Evolutionary conservation across 2,329 filamentous ascomycete species (phyloP).

Genomic region (Trichoderma aggressivum): DNA sequence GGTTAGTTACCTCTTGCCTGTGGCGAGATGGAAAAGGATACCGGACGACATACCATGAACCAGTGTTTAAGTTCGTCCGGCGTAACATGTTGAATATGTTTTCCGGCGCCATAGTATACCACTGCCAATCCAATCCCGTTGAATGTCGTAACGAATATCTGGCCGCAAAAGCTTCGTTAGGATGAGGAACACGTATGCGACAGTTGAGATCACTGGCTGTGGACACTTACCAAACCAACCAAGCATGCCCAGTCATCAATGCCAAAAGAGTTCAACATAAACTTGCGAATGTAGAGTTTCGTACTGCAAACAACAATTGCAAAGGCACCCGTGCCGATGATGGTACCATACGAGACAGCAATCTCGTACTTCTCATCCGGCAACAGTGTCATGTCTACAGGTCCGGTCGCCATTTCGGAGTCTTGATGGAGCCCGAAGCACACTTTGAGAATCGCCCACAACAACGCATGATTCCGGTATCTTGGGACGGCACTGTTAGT

Average conservation of each 20-base stretch:
- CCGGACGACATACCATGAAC: background rate
- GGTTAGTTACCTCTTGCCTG: background rate
- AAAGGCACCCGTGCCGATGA: background rate
- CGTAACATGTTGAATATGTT: background rate
- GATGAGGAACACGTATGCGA: background rate
- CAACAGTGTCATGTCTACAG: background rate
- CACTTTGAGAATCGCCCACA: background rate
- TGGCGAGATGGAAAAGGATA: background rate
- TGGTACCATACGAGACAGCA: background rate
- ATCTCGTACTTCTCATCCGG: background rate
- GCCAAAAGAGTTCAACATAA: background rate
- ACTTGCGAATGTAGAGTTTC: background rate
- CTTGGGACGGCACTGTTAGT: background rate
- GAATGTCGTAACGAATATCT: background rate
- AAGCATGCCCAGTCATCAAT: background rate
- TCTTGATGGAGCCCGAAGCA: background rate
- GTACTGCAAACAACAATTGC: background rate
- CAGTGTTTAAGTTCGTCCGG: background rate
- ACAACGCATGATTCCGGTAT: background rate
- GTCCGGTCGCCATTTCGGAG: background rate
- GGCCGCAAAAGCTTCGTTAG: background rate
- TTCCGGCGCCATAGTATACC: conserved; percentile 2
- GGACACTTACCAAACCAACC: background rate
- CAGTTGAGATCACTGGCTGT: background rate
- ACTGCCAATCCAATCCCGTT: background rate